These are phyloP conservation scores for Clonostachys solani DNA, from an alignment of 2,329 filamentous ascomycete species.

Conservation along the genomic window DNA sequence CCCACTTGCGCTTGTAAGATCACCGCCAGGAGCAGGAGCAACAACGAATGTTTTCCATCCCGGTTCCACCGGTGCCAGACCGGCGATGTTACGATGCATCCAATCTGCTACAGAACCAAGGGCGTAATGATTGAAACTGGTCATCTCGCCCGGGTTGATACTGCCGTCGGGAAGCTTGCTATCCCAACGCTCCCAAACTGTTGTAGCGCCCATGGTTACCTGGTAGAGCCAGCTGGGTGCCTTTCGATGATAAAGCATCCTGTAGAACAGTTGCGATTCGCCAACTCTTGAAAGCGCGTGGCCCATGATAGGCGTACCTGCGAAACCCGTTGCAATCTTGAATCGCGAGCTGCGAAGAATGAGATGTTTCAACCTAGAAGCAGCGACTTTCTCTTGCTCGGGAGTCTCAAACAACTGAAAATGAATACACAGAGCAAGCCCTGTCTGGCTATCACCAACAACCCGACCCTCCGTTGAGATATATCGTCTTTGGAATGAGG, in stretches of 20 bases:
- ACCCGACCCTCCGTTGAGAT: background rate
- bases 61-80: conserved; percentile 28
- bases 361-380: background rate
- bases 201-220: conserved; percentile 38
- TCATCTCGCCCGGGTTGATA: conserved; percentile 42
- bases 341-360: conserved; percentile 7
- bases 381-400: conserved; percentile 3
- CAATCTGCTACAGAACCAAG: conserved; percentile 41
- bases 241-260: conserved; percentile 40
- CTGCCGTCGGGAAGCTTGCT: conserved; percentile 34
- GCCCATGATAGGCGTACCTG: conserved; percentile 32
- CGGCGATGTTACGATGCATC: conserved; percentile 37
- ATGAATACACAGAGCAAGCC: conserved; percentile 20
- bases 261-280: conserved; percentile 29
- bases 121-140: conserved; percentile 47
- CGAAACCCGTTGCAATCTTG: conserved; percentile 34
- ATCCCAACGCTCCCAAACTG: conserved; percentile 48
- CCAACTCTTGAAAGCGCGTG: conserved; percentile 19
- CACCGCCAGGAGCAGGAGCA: conserved; percentile 24
- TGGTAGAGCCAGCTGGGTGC: conserved; percentile 44
- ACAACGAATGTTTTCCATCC: conserved; percentile 33
- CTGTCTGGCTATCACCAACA: background rate
- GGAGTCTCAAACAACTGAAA: conserved; percentile 24
- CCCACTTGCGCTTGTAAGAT: conserved; percentile 23
- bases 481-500: background rate